Evolutionary conservation across 148 eudicot species (phyloP).

Genomic region (Diospyros kaki): DNA sequence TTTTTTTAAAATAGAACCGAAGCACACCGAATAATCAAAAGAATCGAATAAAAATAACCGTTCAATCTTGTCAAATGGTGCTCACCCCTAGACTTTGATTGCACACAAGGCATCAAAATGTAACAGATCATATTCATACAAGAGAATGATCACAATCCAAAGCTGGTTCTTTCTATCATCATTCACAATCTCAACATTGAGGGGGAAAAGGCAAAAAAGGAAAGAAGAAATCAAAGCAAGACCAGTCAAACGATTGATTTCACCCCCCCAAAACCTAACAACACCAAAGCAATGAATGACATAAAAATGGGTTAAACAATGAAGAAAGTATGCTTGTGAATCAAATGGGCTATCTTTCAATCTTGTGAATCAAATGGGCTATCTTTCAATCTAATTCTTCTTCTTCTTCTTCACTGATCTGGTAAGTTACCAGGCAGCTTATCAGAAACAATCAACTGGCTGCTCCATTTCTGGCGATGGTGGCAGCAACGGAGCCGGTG

Average conservation of each 20-base stretch:
- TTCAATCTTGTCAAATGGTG: too few relatives aligned
- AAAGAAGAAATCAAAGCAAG: not conserved
- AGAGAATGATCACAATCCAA: not conserved
- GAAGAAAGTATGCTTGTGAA: not conserved
- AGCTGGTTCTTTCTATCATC: not conserved
- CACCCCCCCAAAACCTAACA: conserved; percentile 8
- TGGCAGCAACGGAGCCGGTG: conserved; percentile 7
- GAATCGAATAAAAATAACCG: too few relatives aligned
- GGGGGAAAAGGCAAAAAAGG: not conserved
- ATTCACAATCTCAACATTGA: conserved; percentile 10
- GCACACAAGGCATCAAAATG: not conserved
- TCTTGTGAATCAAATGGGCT: conserved; percentile 5
- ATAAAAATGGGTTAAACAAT: conserved; percentile 4
- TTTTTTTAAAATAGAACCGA: too few relatives aligned
- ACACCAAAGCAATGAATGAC: conserved; percentile 11
- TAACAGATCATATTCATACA: conserved; percentile 4
- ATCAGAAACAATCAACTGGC: conserved; percentile 1
- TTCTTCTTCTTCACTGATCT: not conserved
- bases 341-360: conserved; percentile 2
- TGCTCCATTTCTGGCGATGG: conserved; percentile 10
- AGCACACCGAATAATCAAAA: too few relatives aligned
- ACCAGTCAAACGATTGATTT: not conserved
- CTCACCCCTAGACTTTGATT: too few relatives aligned
- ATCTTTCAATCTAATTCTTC: conserved; percentile 1
- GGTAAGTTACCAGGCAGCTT: too few relatives aligned